Base-by-base conservation (phyloP, 1,284 basidiomycete genomes). In the Malassezia yamatoensis region DNA sequence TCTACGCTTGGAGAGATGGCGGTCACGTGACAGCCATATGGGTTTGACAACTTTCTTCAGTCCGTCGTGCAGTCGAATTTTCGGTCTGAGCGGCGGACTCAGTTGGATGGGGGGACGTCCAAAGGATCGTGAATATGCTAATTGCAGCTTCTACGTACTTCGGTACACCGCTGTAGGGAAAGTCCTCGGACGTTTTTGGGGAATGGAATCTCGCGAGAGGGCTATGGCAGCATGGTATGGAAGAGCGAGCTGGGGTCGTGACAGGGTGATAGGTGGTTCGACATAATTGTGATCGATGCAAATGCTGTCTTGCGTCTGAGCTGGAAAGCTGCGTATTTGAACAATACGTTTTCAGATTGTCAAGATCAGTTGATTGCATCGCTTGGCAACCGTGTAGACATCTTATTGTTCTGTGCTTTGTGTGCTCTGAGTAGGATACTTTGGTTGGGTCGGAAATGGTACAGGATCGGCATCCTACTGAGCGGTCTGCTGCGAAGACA, bases 121-220 rank as follows among this genome's bases (percentile, higher is more conserved):
- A 58, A 58, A 58, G 55, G 55, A 58, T 51, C 55, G 55, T 51
- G 9, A 5, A 48, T 47, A 32, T 38, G 37, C 44, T 20, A 24
- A 57, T 49, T 58, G 55, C 55, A 58, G 55, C 55, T 36, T 32
- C 32, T 1, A 32, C 36, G 33, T 43, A 24, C 40, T 16, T 32
- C 21, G 20, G 34, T 32, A 53, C 41, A 37, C 55, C 44, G 55
- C 55, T 58, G 55, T 53, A 58, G 55, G 55, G 55, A 58, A 58
- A 58, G 55, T 58, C 55, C 55, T 51, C 55, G 55, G 55, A 53
- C 55, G 53, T 13, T 13, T 13, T 13, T n/a, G 10, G 24, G 49
- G 48, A 36, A 41, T 36, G n/a, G 44, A 46, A 46, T 49, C 49
- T 24, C 32, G 38, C 34, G 16, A 37, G 33, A 18, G 44, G 54